Percentiles rank a stretch among this genome's conserved stretches.
Evolutionary conservation across 371 early-diverging fungal species (phyloP).

Genomic region (Lichtheimia ramosa): DNA sequence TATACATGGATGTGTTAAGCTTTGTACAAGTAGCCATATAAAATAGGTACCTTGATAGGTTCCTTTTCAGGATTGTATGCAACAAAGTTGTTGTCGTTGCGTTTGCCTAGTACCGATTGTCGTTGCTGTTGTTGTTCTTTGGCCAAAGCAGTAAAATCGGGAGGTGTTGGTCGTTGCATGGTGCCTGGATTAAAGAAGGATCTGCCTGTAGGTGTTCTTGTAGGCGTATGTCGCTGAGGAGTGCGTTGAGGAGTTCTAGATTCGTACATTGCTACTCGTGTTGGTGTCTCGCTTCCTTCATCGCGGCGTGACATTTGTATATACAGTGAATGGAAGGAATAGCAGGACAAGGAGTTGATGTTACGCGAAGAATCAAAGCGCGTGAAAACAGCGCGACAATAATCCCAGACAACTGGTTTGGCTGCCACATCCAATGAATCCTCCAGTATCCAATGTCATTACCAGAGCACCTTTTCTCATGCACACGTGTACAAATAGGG

Average conservation of each 20-base stretch:
- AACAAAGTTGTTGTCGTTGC: conserved; percentile 18
- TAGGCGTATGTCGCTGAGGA: conserved; percentile 10
- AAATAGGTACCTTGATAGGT: conserved; percentile 22
- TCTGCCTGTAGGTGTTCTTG: conserved; percentile 8
- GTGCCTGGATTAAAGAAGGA: conserved; percentile 7
- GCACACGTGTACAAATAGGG: too few species aligned
- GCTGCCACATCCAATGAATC: too few species aligned
- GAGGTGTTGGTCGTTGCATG: conserved; percentile 3
- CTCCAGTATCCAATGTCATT: too few species aligned
- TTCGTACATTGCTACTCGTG: too few species aligned
- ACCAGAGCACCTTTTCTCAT: too few species aligned
- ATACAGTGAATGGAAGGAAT: too few species aligned
- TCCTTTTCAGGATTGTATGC: conserved; percentile 30
- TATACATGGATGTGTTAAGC: conserved; percentile 1
- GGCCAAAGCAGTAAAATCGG: conserved; percentile 13
- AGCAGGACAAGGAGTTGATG: too few species aligned
- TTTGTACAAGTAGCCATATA: background rate
- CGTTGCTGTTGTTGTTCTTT: conserved; percentile 6
- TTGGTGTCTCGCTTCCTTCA: too few species aligned
- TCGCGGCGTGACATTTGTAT: too few species aligned
- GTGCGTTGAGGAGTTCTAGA: conserved; percentile 14
- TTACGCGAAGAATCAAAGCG: too few species aligned
- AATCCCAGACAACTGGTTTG: too few species aligned
- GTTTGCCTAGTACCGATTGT: conserved; percentile 6
- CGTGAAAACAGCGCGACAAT: too few species aligned